Conservation (phyloP, 148 eudicot species). For the Limonium bicolor region DNA sequence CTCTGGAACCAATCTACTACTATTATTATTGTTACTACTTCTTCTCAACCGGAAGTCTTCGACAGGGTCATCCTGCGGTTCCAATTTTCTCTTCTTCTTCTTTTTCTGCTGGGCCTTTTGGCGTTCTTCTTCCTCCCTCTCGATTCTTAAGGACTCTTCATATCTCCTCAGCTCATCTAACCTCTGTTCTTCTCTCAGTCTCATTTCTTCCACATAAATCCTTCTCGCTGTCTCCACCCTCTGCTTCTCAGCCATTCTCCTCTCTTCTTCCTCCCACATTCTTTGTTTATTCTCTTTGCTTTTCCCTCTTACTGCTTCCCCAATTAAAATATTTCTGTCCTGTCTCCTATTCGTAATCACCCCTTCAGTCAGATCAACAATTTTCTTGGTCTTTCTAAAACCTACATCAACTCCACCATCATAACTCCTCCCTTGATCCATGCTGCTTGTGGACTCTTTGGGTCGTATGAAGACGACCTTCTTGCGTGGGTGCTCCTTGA, state of each 20-base stretch:
- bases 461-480: conserved; percentile 69
- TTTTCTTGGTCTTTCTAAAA: conserved; percentile 54
- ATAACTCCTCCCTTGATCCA: conserved; percentile 48
- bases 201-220: conserved; percentile 27
- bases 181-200: conserved; percentile 42
- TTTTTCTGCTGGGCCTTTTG: conserved; percentile 58
- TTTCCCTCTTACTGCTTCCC: conserved; percentile 31
- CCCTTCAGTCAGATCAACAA: conserved; percentile 43
- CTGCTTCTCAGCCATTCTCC: conserved; percentile 41
- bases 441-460: conserved; percentile 41
- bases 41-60: conserved; percentile 39
- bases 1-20: conserved; percentile 42
- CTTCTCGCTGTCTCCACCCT: conserved; percentile 44
- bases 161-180: conserved; percentile 42
- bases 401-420: conserved; percentile 44
- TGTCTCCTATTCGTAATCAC: conserved; percentile 28
- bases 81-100: conserved; percentile 46
- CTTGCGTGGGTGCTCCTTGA: conserved; percentile 42
- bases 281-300: conserved; percentile 29
- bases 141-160: conserved; percentile 54
- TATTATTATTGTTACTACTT: too few species aligned
- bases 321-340: conserved; percentile 17
- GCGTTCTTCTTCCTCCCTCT: conserved; percentile 75
- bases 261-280: conserved; percentile 68
- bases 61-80: conserved; percentile 34